Evolutionary conservation across 2,329 filamentous ascomycete species (phyloP), one percentile per base, ranked within the genome.

Genomic region (Chalaropsis thielavioides): DNA sequence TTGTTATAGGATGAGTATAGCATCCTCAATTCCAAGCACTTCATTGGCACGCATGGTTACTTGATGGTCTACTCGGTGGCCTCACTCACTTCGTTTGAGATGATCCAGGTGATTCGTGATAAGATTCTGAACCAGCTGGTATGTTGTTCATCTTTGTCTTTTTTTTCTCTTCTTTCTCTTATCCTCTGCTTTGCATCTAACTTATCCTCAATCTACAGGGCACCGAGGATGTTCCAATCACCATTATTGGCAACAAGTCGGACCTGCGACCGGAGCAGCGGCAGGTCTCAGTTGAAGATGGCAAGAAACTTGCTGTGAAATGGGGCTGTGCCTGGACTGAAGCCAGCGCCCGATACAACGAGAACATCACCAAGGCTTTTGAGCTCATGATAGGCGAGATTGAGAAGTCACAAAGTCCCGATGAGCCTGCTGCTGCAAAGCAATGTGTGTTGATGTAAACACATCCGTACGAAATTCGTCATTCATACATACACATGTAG

Each of bases 61-160:
- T 91, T 99, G 83, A 87, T 99, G 67, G 92, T 96, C 61, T 99
- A 99, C 77, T 96, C 92, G n/a, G 92, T 99, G 61, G 89, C 89
- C 24, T 96, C 90, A 60, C 86, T 90, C 72, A 89, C 94, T 71
- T 95, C 91, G 10, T 97, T 96, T 73, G 94, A 99, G 74, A 99
- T 97, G 92, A 88, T 96, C 62, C 85, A 89, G 72, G 90, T 96
- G 67, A 96, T 99, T 70, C 83, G 92, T 31, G 92, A 97, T 75
- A 99, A 97, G 81, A 96, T 99, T 68, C 79, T 99, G 66, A 96
- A 96, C 74, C 92, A 97, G 74, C 78, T 97, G 69, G 92, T 96
- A 78, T 73, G 85, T 76, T n/a, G 43, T 43, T 43, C 17, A 27
- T 19, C 22, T 63, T 24, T 19, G 15, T 10, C 19, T 17, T 49